These are phyloP conservation scores for Aspergillus luchuensis DNA, from an alignment of 2,329 filamentous ascomycete species.

Conservation along the genomic window DNA sequence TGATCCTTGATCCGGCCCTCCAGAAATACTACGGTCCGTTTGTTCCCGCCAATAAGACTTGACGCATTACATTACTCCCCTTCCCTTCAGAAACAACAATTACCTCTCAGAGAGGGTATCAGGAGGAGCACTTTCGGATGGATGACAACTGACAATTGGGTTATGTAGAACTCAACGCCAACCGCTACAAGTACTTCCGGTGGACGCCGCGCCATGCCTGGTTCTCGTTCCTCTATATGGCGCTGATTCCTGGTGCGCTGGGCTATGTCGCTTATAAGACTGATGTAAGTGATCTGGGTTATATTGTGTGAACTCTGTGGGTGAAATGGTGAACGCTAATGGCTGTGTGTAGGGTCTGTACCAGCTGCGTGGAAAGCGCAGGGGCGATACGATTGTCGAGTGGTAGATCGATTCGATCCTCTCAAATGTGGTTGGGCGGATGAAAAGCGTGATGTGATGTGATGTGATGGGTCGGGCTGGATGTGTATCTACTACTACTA, in stretches of 20 bases:
- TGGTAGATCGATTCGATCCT: constrained; percentile 56
- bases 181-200: constrained; percentile 92
- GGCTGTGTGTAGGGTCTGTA: constrained; percentile 71
- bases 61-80: neutral
- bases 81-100: too few species aligned
- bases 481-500: constrained; percentile 26
- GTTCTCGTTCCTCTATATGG: constrained; percentile 75
- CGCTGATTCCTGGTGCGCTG: constrained; percentile 70
- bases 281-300: constrained; percentile 69
- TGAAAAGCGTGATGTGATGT: neutral
- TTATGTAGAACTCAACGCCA: constrained; percentile 71
- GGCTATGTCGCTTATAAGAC: constrained; percentile 74
- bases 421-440: neutral
- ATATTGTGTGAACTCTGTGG: too few species aligned
- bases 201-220: constrained; percentile 84
- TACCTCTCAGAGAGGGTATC: too few species aligned
- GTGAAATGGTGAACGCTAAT: constrained; percentile 10
- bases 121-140: too few species aligned
- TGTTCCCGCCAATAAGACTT: constrained; percentile 11
- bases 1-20: constrained; percentile 47
- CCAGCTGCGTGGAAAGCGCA: constrained; percentile 82
- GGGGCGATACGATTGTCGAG: constrained; percentile 80
- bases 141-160: too few species aligned
- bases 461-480: constrained; percentile 25
- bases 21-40: constrained; percentile 54